These are phyloP conservation scores for Urostyla sp. DNA, from an alignment of 73 alveolate species.

Conservation along the genomic window DNA sequence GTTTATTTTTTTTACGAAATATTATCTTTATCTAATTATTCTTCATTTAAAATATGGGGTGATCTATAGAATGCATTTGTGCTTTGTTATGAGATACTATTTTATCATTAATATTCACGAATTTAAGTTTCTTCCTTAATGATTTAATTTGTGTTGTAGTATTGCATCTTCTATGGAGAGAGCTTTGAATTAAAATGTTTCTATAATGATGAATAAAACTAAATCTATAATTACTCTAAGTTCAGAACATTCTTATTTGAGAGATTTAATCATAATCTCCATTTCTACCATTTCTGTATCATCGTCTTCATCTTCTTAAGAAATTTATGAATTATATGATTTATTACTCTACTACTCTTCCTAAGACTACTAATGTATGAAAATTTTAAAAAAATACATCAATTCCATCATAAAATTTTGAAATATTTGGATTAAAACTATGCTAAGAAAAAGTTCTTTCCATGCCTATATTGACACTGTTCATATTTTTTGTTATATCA, in stretches of 20 bases:
- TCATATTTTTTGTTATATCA: neutral
- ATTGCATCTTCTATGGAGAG: neutral
- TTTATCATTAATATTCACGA: neutral
- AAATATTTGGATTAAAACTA: neutral
- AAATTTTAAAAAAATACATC: too few species aligned
- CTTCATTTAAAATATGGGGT: too few species aligned
- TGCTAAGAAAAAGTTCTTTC: conserved; percentile 17
- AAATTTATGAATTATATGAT: neutral
- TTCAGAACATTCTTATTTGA: conserved; percentile 1
- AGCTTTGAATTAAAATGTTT: neutral
- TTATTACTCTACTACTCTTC: neutral
- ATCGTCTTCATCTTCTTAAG: neutral
- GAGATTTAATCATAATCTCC: conserved; percentile 4
- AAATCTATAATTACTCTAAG: neutral
- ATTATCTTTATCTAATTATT: too few species aligned
- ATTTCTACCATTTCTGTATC: neutral
- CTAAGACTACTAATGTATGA: too few species aligned
- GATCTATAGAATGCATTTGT: neutral
- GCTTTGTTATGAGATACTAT: neutral
- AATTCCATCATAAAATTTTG: too few species aligned
- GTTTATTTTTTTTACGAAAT: too few species aligned
- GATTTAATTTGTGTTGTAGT: neutral
- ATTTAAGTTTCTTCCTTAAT: neutral
- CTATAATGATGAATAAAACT: neutral
- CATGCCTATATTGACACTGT: neutral